phyloP scores from a whole-genome alignment of 1,284 basidiomycete genomes.

The Earliella scabrosa region DNA sequence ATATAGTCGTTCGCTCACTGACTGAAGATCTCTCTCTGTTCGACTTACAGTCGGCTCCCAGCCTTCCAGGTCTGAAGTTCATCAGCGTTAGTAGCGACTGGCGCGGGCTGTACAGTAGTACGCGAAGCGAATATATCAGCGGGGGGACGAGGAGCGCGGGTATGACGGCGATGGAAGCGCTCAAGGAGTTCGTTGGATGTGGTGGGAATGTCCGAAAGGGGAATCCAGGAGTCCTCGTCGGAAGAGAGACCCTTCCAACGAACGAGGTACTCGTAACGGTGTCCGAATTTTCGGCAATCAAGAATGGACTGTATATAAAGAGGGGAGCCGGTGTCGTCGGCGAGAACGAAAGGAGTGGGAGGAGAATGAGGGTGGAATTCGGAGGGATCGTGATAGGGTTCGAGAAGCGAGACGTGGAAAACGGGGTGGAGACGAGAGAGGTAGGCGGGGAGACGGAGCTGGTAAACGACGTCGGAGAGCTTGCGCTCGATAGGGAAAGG shows the following conservation, averaged over 20 bases:
- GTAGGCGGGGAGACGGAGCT: conserved; percentile 37
- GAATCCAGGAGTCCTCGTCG: conserved; percentile 36
- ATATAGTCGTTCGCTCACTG: no score
- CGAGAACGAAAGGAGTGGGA: conserved; percentile 26
- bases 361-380: conserved; percentile 28
- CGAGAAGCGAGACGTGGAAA: conserved; percentile 46
- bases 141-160: conserved; percentile 27
- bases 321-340: conserved; percentile 19
- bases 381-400: conserved; percentile 37
- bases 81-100: no score
- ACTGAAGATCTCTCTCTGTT: no score
- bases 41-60: no score
- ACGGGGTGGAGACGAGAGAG: conserved; percentile 41
- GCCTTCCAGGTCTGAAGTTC: no score
- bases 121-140: not conserved
- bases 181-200: conserved; percentile 36
- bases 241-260: conserved; percentile 27
- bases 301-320: conserved; percentile 28
- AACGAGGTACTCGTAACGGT: conserved; percentile 38
- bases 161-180: conserved; percentile 38
- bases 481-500: conserved; percentile 39
- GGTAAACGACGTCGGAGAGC: conserved; percentile 30
- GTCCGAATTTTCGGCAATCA: conserved; percentile 35
- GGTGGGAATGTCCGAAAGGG: conserved; percentile 37
- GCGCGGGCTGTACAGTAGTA: no score